Evolutionary conservation across 2,329 filamentous ascomycete genomes (phyloP).

Genomic region (Colletotrichum plurivorum): DNA sequence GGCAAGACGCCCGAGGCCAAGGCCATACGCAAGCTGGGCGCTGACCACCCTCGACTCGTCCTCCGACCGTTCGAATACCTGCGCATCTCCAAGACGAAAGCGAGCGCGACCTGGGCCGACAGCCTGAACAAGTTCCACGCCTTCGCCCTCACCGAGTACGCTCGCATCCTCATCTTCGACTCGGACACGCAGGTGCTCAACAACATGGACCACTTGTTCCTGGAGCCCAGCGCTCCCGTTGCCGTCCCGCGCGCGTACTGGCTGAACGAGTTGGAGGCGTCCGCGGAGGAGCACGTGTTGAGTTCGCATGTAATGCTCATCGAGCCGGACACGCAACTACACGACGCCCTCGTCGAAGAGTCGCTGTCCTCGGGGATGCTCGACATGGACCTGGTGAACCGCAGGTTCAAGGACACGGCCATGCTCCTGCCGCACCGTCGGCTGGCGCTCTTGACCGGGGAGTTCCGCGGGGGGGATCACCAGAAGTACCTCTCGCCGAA

Average conservation of each 20-base stretch:
- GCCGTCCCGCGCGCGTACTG: conserved; percentile 83
- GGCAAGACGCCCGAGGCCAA: conserved; percentile 24
- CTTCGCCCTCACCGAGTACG: conserved; percentile 76
- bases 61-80: conserved; percentile 30
- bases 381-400: conserved; percentile 79
- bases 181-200: conserved; percentile 75
- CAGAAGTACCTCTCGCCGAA: conserved; percentile 61
- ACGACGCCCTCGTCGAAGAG: conserved; percentile 56
- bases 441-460: conserved; percentile 73
- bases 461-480: conserved; percentile 70
- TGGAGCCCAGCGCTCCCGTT: conserved; percentile 71
- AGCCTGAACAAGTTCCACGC: conserved; percentile 78
- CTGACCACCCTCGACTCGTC: conserved; percentile 17
- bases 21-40: conserved; percentile 13
- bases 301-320: conserved; percentile 69
- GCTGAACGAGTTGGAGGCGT: conserved; percentile 68
- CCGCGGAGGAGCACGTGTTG: conserved; percentile 56
- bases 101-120: conserved; percentile 69
- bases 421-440: conserved; percentile 75
- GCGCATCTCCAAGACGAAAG: conserved; percentile 30
- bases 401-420: conserved; percentile 70
- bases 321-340: conserved; percentile 54
- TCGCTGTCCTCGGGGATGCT: conserved; percentile 58
- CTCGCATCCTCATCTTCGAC: conserved; percentile 64
- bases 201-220: conserved; percentile 79